Conservation (phyloP, 345 rosid genomes). For the Sapria himalayana region DNA sequence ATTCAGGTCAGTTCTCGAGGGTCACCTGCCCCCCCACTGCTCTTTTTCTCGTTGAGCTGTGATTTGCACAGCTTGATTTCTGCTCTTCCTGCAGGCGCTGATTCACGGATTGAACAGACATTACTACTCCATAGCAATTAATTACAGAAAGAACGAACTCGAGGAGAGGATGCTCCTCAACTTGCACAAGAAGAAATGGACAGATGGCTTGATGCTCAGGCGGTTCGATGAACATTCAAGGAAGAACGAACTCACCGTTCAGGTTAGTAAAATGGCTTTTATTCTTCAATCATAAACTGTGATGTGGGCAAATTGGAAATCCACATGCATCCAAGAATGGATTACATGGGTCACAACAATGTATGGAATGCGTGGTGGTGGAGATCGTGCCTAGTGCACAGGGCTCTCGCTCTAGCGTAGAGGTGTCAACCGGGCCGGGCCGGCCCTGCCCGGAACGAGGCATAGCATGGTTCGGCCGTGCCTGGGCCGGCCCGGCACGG, state of each 20-base stretch:
- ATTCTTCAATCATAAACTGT: too few relatives aligned
- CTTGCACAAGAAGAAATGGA: conserved; percentile 99
- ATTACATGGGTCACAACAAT: too few relatives aligned
- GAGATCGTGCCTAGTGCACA: too few relatives aligned
- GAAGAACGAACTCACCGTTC: conserved; percentile 84
- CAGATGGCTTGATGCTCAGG: conserved; percentile 79
- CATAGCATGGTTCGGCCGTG: too few relatives aligned
- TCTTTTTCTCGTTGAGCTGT: background rate
- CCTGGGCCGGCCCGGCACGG: too few relatives aligned
- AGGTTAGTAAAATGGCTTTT: conserved; percentile 25
- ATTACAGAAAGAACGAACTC: conserved; percentile 89
- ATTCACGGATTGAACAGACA: conserved; percentile 97
- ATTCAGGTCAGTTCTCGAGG: conserved; percentile 43
- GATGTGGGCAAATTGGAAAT: too few relatives aligned
- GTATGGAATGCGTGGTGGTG: too few relatives aligned
- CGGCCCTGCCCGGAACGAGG: too few relatives aligned
- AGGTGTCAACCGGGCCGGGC: too few relatives aligned
- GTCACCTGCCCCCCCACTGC: background rate
- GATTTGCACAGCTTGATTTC: background rate
- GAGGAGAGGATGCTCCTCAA: conserved; percentile 96
- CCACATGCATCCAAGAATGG: too few relatives aligned
- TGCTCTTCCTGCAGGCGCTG: conserved; percentile 42
- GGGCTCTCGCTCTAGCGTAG: too few relatives aligned
- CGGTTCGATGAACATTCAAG: conserved; percentile 79
- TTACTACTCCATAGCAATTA: conserved; percentile 93